These are phyloP conservation scores for Pichia sp. DNA, from an alignment of 1,139 yeast genomes.

Conservation along the genomic window DNA sequence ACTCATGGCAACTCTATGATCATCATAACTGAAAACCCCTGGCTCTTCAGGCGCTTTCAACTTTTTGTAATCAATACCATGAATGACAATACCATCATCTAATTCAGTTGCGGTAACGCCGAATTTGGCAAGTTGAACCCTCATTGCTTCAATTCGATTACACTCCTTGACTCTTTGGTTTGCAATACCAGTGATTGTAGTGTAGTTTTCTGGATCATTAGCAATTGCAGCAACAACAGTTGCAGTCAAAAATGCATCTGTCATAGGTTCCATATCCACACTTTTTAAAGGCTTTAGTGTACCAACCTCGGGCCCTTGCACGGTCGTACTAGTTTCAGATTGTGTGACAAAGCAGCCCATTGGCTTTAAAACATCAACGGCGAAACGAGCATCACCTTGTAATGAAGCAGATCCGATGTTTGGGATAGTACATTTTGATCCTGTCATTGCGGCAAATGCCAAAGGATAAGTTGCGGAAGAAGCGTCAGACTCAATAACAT, in stretches of 20 bases:
- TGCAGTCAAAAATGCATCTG: constrained; percentile 96
- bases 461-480: constrained; percentile 97
- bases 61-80: constrained; percentile 52
- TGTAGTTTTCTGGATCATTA: constrained; percentile 46
- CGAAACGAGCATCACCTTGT: constrained; percentile 97
- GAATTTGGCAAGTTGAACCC: constrained; percentile 77
- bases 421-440: constrained; percentile 88
- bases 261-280: constrained; percentile 99
- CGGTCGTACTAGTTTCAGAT: constrained; percentile 81
- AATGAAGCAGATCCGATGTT: constrained; percentile 88
- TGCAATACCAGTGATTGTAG: constrained; percentile 91
- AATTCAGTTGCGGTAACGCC: constrained; percentile 83
- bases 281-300: constrained; percentile 61
- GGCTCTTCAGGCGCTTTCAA: constrained; percentile 50
- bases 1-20: constrained; percentile 98
- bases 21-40: constrained; percentile 82
- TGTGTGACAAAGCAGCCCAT: constrained; percentile 94
- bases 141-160: constrained; percentile 94
- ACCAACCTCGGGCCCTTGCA: constrained; percentile 79
- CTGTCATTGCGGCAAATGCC: constrained; percentile 97
- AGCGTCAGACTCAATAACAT: constrained; percentile 95
- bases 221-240: constrained; percentile 92
- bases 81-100: constrained; percentile 87
- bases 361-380: constrained; percentile 84
- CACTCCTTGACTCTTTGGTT: constrained; percentile 98